Evolutionary conservation across 2,329 filamentous ascomycete species (phyloP).

Genomic region (Aspergillus sojae): DNA sequence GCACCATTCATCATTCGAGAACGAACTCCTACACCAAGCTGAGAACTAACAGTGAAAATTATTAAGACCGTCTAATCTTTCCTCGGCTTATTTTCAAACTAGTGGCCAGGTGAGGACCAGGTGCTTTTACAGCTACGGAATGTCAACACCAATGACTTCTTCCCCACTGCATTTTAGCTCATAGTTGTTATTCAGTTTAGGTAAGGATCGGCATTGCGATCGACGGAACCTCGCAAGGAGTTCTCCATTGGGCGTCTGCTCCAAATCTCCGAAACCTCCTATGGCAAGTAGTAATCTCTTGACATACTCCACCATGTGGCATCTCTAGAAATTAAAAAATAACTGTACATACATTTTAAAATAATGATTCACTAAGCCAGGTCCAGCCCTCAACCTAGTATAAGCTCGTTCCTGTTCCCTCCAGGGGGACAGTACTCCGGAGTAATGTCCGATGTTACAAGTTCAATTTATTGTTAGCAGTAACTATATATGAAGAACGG

Average conservation of each 20-base stretch:
- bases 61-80: neutral
- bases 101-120: neutral
- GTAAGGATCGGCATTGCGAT: conserved; percentile 2
- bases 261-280: neutral
- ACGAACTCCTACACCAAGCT: neutral
- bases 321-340: neutral
- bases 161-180: neutral
- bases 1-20: neutral
- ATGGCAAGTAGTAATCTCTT: neutral
- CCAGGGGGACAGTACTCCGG: neutral
- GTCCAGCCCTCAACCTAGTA: neutral
- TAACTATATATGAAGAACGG: too few species aligned
- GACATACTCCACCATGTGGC: neutral
- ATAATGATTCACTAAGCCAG: too few species aligned
- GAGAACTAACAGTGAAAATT: neutral
- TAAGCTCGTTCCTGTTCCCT: neutral
- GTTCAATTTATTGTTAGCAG: neutral
- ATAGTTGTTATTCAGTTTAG: neutral
- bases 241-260: conserved; percentile 8
- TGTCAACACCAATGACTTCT: neutral
- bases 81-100: neutral
- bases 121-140: neutral
- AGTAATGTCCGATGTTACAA: neutral
- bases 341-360: too few species aligned
- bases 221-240: conserved; percentile 9